Base-by-base conservation (phyloP, 805 yeast genomes). In the Yarrowia phangngaensis region DNA sequence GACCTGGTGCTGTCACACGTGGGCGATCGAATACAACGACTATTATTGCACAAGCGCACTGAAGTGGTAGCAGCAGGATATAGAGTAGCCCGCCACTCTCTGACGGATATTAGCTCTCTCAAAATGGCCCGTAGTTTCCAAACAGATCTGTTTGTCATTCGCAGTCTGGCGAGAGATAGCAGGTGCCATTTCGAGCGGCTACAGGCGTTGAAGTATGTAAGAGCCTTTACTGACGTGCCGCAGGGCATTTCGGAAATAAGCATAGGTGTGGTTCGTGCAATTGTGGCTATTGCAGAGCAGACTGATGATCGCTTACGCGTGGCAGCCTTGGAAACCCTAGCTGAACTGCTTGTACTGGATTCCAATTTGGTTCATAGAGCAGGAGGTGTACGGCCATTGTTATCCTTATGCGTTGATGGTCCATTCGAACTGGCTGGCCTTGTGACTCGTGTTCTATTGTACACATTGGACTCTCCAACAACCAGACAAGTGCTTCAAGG, bases 21-120 rank as follows among this genome's bases (percentile, higher is more conserved):
- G 19, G 59, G 62, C 11, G 64, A 66, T 32, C 56, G 78, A 23
- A 70, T 89, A 8, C 84, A 79, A 56, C 71, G 73, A 15, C 68
- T 87, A 60, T 63, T 89, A 15, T 67, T 76, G 20, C 79, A 76
- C 56, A 70, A 69, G 6, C 72, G 75, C 36, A 71, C 79, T 20
- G 80, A 78, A 51, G 82, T 85, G 1, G 71, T 81, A 6, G 83
- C 89, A 0, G 74, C 87, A 2, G 95, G 89, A 0, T 87, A 79
- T 62, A 70, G 95, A 41, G 71, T 87, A 1, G 72, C 87, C 16
- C 68, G 96, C 13, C 74, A 82, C 54, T 68, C 84, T 13, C 68
- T 83, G 14, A 72, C 74, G 24, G 76, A 76, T 52, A 60, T 69
- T 11, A 74, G 73, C 6, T 76, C 88, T 2, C 59, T 86, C 5